Conservation (phyloP, 2,329 filamentous ascomycete species). For the Trichoderma arundinaceum region DNA sequence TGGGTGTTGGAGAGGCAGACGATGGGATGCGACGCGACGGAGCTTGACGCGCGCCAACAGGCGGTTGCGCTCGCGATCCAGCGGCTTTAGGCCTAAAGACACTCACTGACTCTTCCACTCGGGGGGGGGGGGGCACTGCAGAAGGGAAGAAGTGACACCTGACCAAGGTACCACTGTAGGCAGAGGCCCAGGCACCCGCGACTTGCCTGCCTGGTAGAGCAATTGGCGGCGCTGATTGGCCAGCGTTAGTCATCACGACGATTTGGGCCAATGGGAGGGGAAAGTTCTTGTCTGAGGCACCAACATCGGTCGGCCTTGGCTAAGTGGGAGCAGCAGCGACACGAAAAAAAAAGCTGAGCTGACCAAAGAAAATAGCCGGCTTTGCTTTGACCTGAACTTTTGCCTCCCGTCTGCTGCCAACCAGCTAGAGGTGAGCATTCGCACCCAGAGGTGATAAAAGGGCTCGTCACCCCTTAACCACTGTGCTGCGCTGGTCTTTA, state of each 20-base stretch:
- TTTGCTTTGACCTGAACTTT: constrained; percentile 39
- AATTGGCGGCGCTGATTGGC: constrained; percentile 40
- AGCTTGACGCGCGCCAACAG: constrained; percentile 28
- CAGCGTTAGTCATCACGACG: constrained; percentile 37
- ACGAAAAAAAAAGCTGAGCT: constrained; percentile 45
- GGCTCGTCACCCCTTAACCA: constrained; percentile 36
- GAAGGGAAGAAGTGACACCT: constrained; percentile 35
- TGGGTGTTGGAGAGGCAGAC: neutral
- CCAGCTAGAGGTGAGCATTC: constrained; percentile 32
- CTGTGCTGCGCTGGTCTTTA: constrained; percentile 34
- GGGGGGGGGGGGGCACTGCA: neutral
- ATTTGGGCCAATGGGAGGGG: constrained; percentile 40
- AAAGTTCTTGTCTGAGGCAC: constrained; percentile 47
- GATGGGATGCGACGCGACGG: constrained; percentile 29
- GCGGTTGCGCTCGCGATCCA: constrained; percentile 27
- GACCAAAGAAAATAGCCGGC: constrained; percentile 33
- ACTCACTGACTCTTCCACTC: neutral
- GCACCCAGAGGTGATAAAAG: constrained; percentile 41
- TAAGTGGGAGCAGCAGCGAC: constrained; percentile 23
- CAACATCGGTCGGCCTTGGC: constrained; percentile 36
- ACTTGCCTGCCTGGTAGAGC: constrained; percentile 38
- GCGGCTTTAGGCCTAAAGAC: constrained; percentile 13
- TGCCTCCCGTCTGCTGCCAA: constrained; percentile 34
- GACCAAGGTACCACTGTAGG: constrained; percentile 38
- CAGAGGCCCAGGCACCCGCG: constrained; percentile 41